Conservation (phyloP, 148 eudicot species). For the Rhododendron henanense region DNA sequence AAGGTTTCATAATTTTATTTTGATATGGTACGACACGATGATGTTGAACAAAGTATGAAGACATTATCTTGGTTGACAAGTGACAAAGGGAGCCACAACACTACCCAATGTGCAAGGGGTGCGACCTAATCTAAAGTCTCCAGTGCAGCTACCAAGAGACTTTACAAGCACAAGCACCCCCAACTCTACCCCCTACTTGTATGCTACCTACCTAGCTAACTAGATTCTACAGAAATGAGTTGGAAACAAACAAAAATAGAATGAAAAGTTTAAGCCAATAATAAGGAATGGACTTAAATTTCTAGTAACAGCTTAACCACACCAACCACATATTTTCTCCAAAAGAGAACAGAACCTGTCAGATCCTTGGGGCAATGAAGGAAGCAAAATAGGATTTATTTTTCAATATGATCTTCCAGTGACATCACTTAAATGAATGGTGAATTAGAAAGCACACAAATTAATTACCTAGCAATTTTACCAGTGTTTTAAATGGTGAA, state of each 20-base stretch:
- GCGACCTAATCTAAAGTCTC: background rate
- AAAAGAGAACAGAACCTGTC: background rate
- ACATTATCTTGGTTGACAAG: background rate
- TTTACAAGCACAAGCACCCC: background rate
- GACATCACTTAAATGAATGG: background rate
- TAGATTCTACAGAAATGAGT: background rate
- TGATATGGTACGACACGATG: background rate
- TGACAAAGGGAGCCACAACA: background rate
- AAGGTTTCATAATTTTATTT: background rate
- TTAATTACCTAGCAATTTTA: background rate
- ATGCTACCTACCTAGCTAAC: background rate
- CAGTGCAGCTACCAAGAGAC: background rate
- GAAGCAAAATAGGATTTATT: background rate
- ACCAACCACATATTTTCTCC: background rate
- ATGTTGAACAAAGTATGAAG: background rate
- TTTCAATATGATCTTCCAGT: background rate
- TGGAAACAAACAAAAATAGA: background rate
- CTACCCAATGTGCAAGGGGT: background rate
- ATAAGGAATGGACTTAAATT: background rate
- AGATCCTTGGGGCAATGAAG: background rate
- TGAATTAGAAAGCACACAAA: background rate
- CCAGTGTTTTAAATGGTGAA: too few relatives aligned
- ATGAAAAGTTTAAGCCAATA: background rate
- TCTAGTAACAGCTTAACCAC: background rate
- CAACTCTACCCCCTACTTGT: background rate